Conservation (phyloP, 2,329 filamentous ascomycete genomes). For the Periconia sp. region DNA sequence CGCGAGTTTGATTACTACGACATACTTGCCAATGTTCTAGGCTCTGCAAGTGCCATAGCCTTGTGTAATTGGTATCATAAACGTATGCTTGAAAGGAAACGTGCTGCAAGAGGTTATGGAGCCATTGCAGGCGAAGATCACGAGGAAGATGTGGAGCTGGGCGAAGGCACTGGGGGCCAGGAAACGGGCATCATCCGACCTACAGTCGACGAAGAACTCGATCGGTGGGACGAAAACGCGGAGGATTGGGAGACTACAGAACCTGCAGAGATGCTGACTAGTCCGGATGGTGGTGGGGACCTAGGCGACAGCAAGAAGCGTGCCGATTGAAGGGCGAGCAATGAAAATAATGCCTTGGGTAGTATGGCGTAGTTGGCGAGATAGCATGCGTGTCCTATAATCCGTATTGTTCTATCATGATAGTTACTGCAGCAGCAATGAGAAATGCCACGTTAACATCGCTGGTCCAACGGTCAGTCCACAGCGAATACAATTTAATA, state of each 20-base stretch:
- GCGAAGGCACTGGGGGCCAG: slow-evolving; percentile 59
- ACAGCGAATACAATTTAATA: too few species aligned
- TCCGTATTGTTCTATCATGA: too few species aligned
- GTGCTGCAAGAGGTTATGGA: slow-evolving; percentile 71
- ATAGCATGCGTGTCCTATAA: too few species aligned
- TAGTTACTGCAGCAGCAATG: too few species aligned
- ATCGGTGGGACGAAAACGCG: slow-evolving; percentile 91
- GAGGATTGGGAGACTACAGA: slow-evolving; percentile 68
- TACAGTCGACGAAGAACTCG: slow-evolving; percentile 76
- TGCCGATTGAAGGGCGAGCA: slow-evolving; percentile 39
- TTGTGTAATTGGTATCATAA: slow-evolving; percentile 91
- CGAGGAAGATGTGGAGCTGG: slow-evolving; percentile 71
- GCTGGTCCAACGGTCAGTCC: too few species aligned
- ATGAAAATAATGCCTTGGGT: slow-evolving; percentile 6
- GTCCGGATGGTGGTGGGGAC: slow-evolving; percentile 28
- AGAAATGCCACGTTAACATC: too few species aligned
- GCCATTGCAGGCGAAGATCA: slow-evolving; percentile 65
- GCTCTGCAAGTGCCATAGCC: slow-evolving; percentile 70
- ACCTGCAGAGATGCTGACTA: slow-evolving; percentile 29
- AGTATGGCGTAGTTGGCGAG: background rate
- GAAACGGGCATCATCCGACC: slow-evolving; percentile 63
- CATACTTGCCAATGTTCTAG: slow-evolving; percentile 83
- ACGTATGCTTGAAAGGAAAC: slow-evolving; percentile 88
- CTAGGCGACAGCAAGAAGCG: slow-evolving; percentile 45
- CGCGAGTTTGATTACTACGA: slow-evolving; percentile 75